These are phyloP conservation scores for Fusarium virguliforme DNA, from an alignment of 2,329 filamentous ascomycete genomes.

Conservation along the genomic window DNA sequence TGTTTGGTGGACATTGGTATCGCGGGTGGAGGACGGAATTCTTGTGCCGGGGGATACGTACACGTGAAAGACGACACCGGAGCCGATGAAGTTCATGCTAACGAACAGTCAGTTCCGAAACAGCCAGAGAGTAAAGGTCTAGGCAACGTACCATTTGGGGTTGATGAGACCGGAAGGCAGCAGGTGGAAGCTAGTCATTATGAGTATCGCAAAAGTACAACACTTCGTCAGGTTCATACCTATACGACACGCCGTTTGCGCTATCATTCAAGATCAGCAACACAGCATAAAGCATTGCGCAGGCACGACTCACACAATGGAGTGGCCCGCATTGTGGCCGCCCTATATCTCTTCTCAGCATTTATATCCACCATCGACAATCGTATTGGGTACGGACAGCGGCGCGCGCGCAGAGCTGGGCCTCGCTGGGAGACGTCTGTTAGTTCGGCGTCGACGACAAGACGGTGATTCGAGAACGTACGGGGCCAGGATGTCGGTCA, in stretches of 20 bases:
- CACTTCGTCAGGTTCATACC: slow-evolving; percentile 1
- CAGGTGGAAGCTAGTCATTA: slow-evolving; percentile 23
- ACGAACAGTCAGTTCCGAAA: not conserved
- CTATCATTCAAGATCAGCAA: slow-evolving; percentile 8
- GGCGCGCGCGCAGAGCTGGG: slow-evolving; percentile 22
- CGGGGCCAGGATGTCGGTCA: slow-evolving; percentile 27
- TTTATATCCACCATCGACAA: not conserved
- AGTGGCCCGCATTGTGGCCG: slow-evolving; percentile 36
- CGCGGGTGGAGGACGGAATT: not conserved
- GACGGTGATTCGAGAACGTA: not conserved
- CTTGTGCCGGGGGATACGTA: slow-evolving; percentile 2
- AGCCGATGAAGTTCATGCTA: slow-evolving; percentile 26
- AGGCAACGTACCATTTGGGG: slow-evolving; percentile 5
- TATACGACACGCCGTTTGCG: slow-evolving; percentile 20
- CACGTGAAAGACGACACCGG: slow-evolving; percentile 33
- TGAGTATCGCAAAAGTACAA: not conserved
- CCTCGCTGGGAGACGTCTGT: not conserved
- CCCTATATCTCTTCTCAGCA: slow-evolving; percentile 29
- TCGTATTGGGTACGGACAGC: slow-evolving; percentile 14
- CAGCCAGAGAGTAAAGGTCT: not conserved
- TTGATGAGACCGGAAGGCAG: slow-evolving; percentile 28
- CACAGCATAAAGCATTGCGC: not conserved
- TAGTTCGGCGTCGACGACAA: not conserved
- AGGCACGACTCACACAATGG: slow-evolving; percentile 26
- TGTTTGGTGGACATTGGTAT: not conserved